Conservation (phyloP, 768 basidiomycete species). For the Strobilomyces confusus region DNA sequence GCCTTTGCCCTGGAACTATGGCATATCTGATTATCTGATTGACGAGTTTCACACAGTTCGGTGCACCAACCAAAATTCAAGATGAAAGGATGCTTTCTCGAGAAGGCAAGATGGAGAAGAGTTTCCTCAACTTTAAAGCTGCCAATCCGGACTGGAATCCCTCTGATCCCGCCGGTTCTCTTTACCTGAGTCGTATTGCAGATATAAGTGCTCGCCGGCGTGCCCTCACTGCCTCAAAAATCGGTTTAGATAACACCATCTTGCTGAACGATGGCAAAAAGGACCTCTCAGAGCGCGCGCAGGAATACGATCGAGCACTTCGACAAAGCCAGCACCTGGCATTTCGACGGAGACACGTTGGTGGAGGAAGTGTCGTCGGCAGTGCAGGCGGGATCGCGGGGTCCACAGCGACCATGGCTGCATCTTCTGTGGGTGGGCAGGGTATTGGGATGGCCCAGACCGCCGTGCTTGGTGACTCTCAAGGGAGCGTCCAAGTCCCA, state of each 20-base stretch:
- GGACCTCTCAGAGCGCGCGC: slow-evolving; percentile 49
- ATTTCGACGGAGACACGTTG: slow-evolving; percentile 35
- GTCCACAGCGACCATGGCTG: slow-evolving; percentile 42
- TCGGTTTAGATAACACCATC: slow-evolving; percentile 25
- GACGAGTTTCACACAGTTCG: slow-evolving; percentile 50
- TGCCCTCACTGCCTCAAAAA: slow-evolving; percentile 25
- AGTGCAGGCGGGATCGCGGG: slow-evolving; percentile 45
- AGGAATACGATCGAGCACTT: slow-evolving; percentile 73
- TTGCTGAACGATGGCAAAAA: slow-evolving; percentile 33
- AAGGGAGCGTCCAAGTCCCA: slow-evolving; percentile 43
- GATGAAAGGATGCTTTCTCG: slow-evolving; percentile 80
- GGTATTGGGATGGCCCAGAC: slow-evolving; percentile 60
- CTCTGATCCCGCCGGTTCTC: slow-evolving; percentile 82
- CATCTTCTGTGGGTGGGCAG: slow-evolving; percentile 39
- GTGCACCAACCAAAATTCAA: slow-evolving; percentile 66
- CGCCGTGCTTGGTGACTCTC: slow-evolving; percentile 72
- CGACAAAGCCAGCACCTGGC: slow-evolving; percentile 63
- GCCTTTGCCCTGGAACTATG: not conserved
- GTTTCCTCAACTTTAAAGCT: slow-evolving; percentile 92
- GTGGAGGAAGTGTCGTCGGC: slow-evolving; percentile 27
- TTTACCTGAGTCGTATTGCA: slow-evolving; percentile 84
- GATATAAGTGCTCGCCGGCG: slow-evolving; percentile 53
- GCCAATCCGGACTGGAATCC: slow-evolving; percentile 97
- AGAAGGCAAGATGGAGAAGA: slow-evolving; percentile 99
- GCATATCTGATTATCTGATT: not conserved